Evolutionary conservation across 208 protist genomes (phyloP).

Genomic region (Crithidia bombi): DNA sequence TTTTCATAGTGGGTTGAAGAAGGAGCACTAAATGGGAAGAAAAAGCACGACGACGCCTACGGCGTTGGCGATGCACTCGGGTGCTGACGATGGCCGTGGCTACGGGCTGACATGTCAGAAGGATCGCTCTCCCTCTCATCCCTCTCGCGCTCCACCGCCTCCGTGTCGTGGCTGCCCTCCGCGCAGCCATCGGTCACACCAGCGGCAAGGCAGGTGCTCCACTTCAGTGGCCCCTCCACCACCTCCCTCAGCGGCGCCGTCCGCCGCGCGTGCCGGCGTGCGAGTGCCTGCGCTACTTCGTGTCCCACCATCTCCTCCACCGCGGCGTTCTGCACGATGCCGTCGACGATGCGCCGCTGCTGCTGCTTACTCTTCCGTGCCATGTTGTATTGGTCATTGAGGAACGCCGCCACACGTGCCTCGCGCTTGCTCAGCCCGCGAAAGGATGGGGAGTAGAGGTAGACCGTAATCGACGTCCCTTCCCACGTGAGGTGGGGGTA

Average conservation of each 20-base stretch:
- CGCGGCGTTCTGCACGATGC: slow-evolving; percentile 27
- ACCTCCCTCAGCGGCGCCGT: slow-evolving; percentile 50
- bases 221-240: slow-evolving; percentile 33
- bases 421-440: slow-evolving; percentile 81
- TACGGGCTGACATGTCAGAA: neutral
- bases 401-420: slow-evolving; percentile 80
- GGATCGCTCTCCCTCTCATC: neutral
- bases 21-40: too few relatives aligned
- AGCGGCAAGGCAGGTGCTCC: slow-evolving; percentile 24
- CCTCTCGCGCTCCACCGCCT: neutral
- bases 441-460: slow-evolving; percentile 85
- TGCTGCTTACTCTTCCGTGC: slow-evolving; percentile 74
- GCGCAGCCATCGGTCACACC: neutral
- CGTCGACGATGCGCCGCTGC: slow-evolving; percentile 38
- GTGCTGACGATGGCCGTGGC: neutral
- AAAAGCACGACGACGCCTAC: too few relatives aligned
- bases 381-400: slow-evolving; percentile 91
- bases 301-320: slow-evolving; percentile 61
- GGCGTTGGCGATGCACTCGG: too few relatives aligned
- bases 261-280: slow-evolving; percentile 48
- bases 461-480: slow-evolving; percentile 60
- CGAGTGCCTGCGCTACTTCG: slow-evolving; percentile 33
- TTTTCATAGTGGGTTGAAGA: too few relatives aligned
- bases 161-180: too few relatives aligned
- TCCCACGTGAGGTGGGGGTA: slow-evolving; percentile 79